Percentiles rank a stretch among this genome's conserved stretches.
Conservation (phyloP, 352 stramenopile species). For the Blastocystis sp. region DNA sequence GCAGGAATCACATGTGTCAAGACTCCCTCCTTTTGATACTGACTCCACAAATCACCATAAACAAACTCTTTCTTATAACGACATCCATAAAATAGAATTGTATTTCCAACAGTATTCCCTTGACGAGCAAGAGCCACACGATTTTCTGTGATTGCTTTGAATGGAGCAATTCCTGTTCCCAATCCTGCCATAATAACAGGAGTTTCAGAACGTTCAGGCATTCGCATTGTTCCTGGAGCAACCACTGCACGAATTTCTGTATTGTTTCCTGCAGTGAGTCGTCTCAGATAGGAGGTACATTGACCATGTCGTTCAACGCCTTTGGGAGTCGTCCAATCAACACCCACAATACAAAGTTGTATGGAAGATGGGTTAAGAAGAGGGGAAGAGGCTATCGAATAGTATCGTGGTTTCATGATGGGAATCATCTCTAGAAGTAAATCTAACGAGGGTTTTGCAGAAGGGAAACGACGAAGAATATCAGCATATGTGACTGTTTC, state of each 20-base stretch:
- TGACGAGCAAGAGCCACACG: slow-evolving; percentile 71
- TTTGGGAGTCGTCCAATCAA: slow-evolving; percentile 76
- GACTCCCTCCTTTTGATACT: slow-evolving; percentile 75
- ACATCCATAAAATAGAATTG: slow-evolving; percentile 87
- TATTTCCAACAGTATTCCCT: slow-evolving; percentile 69
- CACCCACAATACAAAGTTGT: slow-evolving; percentile 76
- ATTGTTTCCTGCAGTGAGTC: slow-evolving; percentile 62
- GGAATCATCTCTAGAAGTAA: slow-evolving; percentile 73
- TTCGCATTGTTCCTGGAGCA: slow-evolving; percentile 84
- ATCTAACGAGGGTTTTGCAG: slow-evolving; percentile 70
- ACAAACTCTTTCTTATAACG: slow-evolving; percentile 86
- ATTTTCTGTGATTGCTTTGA: slow-evolving; percentile 81
- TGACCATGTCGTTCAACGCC: slow-evolving; percentile 77
- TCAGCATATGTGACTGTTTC: slow-evolving; percentile 71
- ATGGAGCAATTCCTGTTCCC: slow-evolving; percentile 79
- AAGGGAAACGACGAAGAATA: slow-evolving; percentile 73
- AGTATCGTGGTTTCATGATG: slow-evolving; percentile 78
- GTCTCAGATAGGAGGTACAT: slow-evolving; percentile 83
- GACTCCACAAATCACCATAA: slow-evolving; percentile 82
- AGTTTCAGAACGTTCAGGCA: slow-evolving; percentile 76
- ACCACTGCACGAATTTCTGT: slow-evolving; percentile 80
- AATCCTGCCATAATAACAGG: slow-evolving; percentile 85
- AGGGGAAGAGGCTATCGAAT: slow-evolving; percentile 80
- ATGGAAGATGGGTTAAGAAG: slow-evolving; percentile 76
- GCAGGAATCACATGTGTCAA: slow-evolving; percentile 76